Evolutionary conservation across 257 asterid genomes (phyloP), one percentile per base, ranked within the genome.

Genomic region (Primulina eburnea): DNA sequence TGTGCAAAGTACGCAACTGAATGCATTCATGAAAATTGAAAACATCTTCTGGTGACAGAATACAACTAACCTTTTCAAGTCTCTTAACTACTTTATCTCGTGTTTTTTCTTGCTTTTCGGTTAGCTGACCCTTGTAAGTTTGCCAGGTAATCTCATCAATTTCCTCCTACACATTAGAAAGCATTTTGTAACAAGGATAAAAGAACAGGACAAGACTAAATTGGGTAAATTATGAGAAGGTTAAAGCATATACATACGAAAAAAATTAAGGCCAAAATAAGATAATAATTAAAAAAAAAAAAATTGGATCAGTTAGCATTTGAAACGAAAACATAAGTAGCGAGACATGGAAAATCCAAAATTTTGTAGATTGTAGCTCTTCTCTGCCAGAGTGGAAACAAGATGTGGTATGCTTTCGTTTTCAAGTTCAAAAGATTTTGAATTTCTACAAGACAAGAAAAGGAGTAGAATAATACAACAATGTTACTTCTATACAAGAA

Each of bases 81-180:
- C 97, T 87, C 80, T 92, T 92, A 56, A 88, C 57, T 67, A 92
- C 97, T 87, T 92, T 92, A 10, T 88, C 98, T 57, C 96, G 92
- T 38, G 98, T 92, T 84, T 92, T 92, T 79, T 87, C 95, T 85
- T 92, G 98, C 85, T 92, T 92, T 83, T 92, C 98, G 1, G 98
- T 92, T 16, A 92, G 95, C 77, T 85, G 93, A 32, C 97, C 98
- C 83, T 92, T 92, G 89, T 80, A 90, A 73, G 85, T 92, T 84
- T 92, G 97, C 98, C 98, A 92, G 18, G 97, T 92, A 76, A 92
- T 86, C 80, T 90, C 98, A n/a, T 88, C 98, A 77, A 76, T 82
- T 35, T 87, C 98, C 24, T 88, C 98, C 98, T 92, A 69, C 32
- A 75, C 16, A 62, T 60, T 17, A 63, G 60, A 12, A 67, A 73